Conservation (phyloP, 768 basidiomycete genomes). For the Suillus bovinus region DNA sequence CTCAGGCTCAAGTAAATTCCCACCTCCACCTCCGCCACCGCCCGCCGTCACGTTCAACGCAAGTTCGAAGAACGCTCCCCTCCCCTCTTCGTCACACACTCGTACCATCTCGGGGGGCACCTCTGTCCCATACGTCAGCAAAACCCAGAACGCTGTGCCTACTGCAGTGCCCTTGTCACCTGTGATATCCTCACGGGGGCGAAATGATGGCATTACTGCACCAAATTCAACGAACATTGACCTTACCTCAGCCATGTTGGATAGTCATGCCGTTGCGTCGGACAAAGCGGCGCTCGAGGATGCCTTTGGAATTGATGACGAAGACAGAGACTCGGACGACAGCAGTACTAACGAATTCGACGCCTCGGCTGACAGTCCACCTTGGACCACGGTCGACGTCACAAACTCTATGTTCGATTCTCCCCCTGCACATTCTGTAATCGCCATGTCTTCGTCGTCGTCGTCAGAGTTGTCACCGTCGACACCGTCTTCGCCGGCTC, state of each 20-base stretch:
- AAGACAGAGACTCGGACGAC: conserved; percentile 3
- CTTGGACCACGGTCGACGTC: background rate
- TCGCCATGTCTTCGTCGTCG: background rate
- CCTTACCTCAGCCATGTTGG: background rate
- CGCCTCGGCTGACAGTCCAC: background rate
- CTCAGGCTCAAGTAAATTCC: background rate
- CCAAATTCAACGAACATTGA: background rate
- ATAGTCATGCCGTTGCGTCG: background rate
- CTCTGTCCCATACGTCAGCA: conserved; percentile 5
- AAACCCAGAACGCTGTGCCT: conserved; percentile 4
- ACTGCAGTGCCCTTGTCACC: conserved; percentile 6
- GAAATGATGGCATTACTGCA: background rate
- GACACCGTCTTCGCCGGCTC: background rate
- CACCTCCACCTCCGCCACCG: background rate
- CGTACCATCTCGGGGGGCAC: conserved; percentile 6
- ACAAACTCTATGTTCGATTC: background rate
- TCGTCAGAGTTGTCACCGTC: background rate
- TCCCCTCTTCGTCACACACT: conserved; percentile 17
- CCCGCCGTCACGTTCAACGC: background rate
- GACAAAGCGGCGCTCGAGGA: conserved; percentile 8
- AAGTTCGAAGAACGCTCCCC: background rate
- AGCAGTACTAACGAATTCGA: background rate
- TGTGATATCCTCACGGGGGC: background rate
- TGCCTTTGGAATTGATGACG: conserved; percentile 10
- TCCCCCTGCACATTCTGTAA: background rate